Conservation (phyloP, 768 basidiomycete genomes). For the Dacryopinax spathularia region DNA sequence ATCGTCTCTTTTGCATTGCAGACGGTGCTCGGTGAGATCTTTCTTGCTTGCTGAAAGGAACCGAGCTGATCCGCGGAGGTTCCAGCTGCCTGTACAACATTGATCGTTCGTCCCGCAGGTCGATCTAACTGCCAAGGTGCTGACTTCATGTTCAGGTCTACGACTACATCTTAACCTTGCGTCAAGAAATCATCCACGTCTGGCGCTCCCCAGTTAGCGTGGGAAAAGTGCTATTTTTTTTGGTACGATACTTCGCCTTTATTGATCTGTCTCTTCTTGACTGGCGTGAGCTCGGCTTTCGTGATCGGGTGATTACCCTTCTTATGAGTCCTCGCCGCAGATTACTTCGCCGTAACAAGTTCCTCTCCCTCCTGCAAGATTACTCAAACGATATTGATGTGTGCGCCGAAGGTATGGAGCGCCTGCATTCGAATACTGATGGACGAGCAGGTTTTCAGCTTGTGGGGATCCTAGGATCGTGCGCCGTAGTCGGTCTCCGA, state of each 20-base stretch:
- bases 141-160: not conserved
- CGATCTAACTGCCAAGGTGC: not conserved
- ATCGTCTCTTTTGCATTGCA: not conserved
- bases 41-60: not conserved
- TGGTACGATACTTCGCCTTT: not conserved
- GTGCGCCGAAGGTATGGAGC: not conserved
- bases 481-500: not conserved
- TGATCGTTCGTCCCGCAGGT: not conserved
- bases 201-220: not conserved
- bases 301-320: no score
- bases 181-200: not conserved
- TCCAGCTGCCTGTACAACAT: not conserved
- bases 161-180: not conserved
- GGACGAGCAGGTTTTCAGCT: not conserved
- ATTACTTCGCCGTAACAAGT: no score
- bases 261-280: not conserved
- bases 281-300: not conserved
- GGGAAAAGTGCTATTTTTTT: not conserved
- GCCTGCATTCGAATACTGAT: not conserved
- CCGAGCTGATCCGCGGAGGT: not conserved
- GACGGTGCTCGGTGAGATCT: not conserved
- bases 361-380: not conserved
- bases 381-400: no score
- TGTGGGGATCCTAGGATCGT: not conserved
- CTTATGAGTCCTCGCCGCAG: no score